phyloP scores from a whole-genome alignment of 176 grass and related monocot genomes.

The Thinopyrum elongatum region DNA sequence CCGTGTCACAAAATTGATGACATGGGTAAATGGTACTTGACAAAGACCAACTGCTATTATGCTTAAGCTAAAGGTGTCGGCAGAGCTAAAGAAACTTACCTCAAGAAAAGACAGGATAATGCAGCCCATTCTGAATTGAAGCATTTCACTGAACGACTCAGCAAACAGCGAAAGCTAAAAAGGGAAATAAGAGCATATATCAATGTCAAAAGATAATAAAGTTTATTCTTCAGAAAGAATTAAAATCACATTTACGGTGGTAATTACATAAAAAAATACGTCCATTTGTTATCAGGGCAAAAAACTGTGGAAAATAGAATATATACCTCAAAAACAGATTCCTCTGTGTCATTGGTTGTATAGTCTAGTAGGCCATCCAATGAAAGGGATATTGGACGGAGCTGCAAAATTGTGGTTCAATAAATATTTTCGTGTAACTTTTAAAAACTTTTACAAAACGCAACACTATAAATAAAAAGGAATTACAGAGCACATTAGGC shows the following conservation, averaged over 20 bases:
- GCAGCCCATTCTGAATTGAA: constrained; percentile 74
- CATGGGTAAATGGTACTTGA: neutral
- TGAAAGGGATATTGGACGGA: constrained; percentile 56
- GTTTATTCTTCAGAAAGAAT: neutral
- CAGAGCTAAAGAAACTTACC: constrained; percentile 32
- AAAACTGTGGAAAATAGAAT: neutral
- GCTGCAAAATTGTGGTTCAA: constrained; percentile 33
- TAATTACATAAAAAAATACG: neutral
- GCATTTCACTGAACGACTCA: constrained; percentile 71
- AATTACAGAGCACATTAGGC: constrained; percentile 17
- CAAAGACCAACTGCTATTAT: neutral
- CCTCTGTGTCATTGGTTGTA: constrained; percentile 63
- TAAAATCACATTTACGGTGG: neutral
- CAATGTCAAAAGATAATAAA: neutral
- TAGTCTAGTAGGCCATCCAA: constrained; percentile 68
- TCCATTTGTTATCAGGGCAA: neutral
- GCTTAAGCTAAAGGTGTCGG: constrained; percentile 3
- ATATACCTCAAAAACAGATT: constrained; percentile 73
- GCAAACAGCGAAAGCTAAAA: constrained; percentile 70
- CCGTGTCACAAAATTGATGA: neutral
- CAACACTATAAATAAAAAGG: constrained; percentile 12
- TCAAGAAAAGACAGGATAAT: constrained; percentile 63
- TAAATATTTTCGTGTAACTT: constrained; percentile 2
- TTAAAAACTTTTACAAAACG: neutral
- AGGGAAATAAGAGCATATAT: neutral